Evolutionary conservation across 352 stramenopile genomes (phyloP), one percentile per base, ranked within the genome.

Genomic region (Globisporangium carolinianum): DNA sequence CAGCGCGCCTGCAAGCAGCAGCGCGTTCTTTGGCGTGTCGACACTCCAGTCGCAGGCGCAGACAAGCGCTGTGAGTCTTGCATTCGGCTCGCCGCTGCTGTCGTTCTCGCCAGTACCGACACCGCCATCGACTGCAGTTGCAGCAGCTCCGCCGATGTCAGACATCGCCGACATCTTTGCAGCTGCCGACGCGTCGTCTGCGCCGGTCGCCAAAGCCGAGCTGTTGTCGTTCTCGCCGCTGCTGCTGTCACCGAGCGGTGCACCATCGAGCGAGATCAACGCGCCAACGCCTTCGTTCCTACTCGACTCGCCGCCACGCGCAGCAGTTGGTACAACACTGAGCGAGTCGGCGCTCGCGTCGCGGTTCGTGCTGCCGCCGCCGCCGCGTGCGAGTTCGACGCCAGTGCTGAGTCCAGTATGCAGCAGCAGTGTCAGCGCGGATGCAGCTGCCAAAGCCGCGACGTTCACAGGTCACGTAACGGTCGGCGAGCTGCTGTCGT

Each of bases 401-500:
- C 35, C 61, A 18, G 58, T 43, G 2, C 15, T 62, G 36, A 55
- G 18, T 6, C 17, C 64, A 35, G 57, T 8, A 3, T 7, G 3
- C 11, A 47, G 42, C 42, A 47, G 11, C 11, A n/a, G 11, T 6
- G 8, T 10, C 41, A 45, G 9, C 8, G 41, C 14, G 7, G 47
- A 24, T 18, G 18, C 17, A 36, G 14, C 49, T 3, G 9, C 37
- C 32, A 61, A 53, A 43, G 41, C 60, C 10, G 49, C 60, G 38
- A 61, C 61, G 38, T 62, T 66, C 24, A 58, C 66, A 3, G 53
- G 41, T 0, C 55, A 71, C 37, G 55, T 58, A 49, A 57, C 58
- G n/a, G 67, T 65, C 35, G 62, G 55, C 2, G 65, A 82, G 42
- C 67, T 88, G 49, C 60, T 88, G 48, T 86, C 75, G n/a, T 88